Conservation (phyloP, 2,329 filamentous ascomycete genomes). For the Dichotomopilus funicola region DNA sequence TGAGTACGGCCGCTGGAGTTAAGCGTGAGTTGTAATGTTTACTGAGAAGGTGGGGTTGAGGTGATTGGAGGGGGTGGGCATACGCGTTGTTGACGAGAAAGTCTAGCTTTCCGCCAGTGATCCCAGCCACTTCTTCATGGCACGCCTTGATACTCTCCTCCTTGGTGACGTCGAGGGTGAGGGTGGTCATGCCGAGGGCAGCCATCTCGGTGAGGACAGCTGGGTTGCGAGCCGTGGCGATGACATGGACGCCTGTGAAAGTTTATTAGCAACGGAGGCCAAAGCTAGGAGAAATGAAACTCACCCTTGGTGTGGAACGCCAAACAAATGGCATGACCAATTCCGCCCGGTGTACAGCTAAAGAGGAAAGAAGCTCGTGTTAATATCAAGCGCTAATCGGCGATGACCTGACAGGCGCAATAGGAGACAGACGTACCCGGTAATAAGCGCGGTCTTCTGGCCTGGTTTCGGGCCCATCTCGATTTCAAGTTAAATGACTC, state of each 20-base stretch:
- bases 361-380: background rate
- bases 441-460: conserved; percentile 44
- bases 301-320: conserved; percentile 48
- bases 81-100: conserved; percentile 56
- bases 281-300: background rate
- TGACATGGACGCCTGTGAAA: conserved; percentile 43
- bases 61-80: conserved; percentile 14
- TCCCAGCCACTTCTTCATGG: conserved; percentile 38
- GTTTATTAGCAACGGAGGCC: background rate
- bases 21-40: background rate
- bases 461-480: conserved; percentile 21
- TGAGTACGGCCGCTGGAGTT: conserved; percentile 42
- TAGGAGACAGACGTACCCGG: conserved; percentile 34
- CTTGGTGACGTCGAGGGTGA: conserved; percentile 49
- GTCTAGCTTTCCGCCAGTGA: conserved; percentile 49
- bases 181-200: conserved; percentile 41
- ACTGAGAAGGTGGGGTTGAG: too few species aligned
- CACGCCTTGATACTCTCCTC: conserved; percentile 44
- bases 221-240: conserved; percentile 48
- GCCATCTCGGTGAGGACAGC: conserved; percentile 42
- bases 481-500: too few species aligned
- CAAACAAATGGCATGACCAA: conserved; percentile 47
- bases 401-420: background rate
- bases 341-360: conserved; percentile 53
- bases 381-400: background rate